Percentiles rank a stretch among this genome's conserved stretches.
Conservation (phyloP, 768 basidiomycete species). For the Lactarius evosmus region DNA sequence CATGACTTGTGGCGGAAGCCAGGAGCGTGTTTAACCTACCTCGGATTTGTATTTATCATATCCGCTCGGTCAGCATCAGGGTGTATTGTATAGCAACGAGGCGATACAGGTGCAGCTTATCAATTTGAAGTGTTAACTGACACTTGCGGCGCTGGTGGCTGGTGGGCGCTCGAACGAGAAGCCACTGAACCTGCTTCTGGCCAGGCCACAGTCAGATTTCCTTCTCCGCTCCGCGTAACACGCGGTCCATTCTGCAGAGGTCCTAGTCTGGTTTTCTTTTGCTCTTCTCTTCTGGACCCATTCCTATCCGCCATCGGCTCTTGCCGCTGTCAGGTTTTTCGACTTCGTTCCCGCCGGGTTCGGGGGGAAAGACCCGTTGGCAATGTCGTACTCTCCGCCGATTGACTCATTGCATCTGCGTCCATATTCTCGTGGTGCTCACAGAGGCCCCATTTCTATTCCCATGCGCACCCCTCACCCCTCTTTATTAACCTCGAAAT, state of each 20-base stretch:
- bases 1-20: no score
- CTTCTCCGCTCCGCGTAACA: background rate
- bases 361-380: background rate
- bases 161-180: background rate
- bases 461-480: background rate
- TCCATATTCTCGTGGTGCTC: background rate
- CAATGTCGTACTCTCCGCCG: background rate
- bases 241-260: no score
- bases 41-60: no score
- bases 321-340: background rate
- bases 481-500: background rate
- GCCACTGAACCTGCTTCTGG: background rate
- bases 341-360: background rate
- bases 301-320: background rate
- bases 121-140: background rate
- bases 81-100: background rate
- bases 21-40: no score
- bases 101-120: background rate
- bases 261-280: background rate
- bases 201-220: background rate
- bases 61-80: no score
- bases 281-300: background rate
- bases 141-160: background rate
- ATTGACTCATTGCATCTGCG: background rate
- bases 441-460: background rate